Evolutionary conservation across 495 filamentous ascomycete genomes (phyloP).

Genomic region (Penicillium salamii): DNA sequence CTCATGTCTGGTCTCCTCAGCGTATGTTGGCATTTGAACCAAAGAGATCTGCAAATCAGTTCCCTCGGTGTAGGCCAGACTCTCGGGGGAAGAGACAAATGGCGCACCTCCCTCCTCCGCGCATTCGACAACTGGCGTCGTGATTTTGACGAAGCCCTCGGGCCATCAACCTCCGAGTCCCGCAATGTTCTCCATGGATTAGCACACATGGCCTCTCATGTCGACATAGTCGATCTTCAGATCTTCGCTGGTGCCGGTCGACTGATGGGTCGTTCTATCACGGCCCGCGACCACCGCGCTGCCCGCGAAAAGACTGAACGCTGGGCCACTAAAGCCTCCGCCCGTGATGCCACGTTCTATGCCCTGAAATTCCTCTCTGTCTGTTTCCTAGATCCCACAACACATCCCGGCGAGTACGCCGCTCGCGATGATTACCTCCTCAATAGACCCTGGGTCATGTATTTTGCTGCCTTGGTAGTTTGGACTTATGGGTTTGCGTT

Average conservation of each 20-base stretch:
- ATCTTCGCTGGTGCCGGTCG: constrained; percentile 87
- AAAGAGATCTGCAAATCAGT: constrained; percentile 90
- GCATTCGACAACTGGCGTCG: constrained; percentile 95
- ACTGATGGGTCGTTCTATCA: constrained; percentile 82
- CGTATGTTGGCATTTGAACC: constrained; percentile 97
- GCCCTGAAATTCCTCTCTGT: constrained; percentile 82
- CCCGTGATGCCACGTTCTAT: constrained; percentile 91
- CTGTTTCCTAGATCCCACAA: constrained; percentile 62
- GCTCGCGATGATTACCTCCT: constrained; percentile 87
- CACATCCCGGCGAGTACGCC: constrained; percentile 55
- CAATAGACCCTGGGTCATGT: constrained; percentile 96
- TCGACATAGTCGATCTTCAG: constrained; percentile 96
- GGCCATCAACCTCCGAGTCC: constrained; percentile 57
- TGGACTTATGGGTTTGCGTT: constrained; percentile 95
- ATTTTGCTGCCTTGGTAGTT: constrained; percentile 86
- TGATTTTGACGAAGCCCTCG: constrained; percentile 85
- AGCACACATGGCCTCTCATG: constrained; percentile 97
- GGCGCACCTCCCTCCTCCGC: constrained; percentile 81
- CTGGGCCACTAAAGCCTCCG: constrained; percentile 91
- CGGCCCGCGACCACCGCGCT: constrained; percentile 71
- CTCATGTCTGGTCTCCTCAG: constrained; percentile 93
- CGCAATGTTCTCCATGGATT: constrained; percentile 87
- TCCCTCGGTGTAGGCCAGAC: constrained; percentile 76
- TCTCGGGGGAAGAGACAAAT: constrained; percentile 87
- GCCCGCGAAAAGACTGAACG: constrained; percentile 75